phyloP scores from a whole-genome alignment of 169 alveolate genomes.

The Cryptosporidium bovis region DNA sequence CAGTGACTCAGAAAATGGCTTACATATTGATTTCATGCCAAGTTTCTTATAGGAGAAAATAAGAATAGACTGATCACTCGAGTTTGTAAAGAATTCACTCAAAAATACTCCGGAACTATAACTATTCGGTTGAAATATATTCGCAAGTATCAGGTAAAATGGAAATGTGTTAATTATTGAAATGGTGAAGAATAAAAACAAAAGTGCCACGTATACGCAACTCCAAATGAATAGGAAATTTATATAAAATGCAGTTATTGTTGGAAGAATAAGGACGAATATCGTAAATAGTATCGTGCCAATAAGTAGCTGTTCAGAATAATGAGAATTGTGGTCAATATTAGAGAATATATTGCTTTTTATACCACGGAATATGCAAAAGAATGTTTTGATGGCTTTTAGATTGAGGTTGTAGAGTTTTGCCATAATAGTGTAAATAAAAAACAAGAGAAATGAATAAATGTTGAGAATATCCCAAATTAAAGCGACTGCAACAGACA shows the following conservation, averaged over 20 bases:
- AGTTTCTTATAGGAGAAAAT: constrained; percentile 37
- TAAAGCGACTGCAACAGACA: constrained; percentile 55
- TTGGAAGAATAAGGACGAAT: constrained; percentile 47
- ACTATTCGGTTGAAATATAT: constrained; percentile 6
- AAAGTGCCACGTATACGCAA: constrained; percentile 32
- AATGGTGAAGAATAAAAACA: constrained; percentile 35
- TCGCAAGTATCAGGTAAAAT: constrained; percentile 8
- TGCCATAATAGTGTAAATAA: constrained; percentile 41
- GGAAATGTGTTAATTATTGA: constrained; percentile 49
- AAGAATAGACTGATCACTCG: constrained; percentile 24
- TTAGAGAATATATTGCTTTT: constrained; percentile 59
- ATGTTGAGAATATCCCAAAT: constrained; percentile 70
- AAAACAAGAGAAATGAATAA: constrained; percentile 40
- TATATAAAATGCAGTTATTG: constrained; percentile 62
- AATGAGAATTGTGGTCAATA: constrained; percentile 48
- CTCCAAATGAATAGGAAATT: constrained; percentile 71
- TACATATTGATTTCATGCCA: constrained; percentile 27
- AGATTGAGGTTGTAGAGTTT: constrained; percentile 37
- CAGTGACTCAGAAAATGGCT: constrained; percentile 48
- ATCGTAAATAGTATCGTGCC: constrained; percentile 67
- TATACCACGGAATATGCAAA: constrained; percentile 42
- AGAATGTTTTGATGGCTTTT: constrained; percentile 56
- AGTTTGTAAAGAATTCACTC: background rate
- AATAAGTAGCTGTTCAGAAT: constrained; percentile 62
- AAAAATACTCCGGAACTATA: constrained; percentile 63